Conservation (phyloP, 2,329 filamentous ascomycete genomes). For the Fusarium sp. region DNA sequence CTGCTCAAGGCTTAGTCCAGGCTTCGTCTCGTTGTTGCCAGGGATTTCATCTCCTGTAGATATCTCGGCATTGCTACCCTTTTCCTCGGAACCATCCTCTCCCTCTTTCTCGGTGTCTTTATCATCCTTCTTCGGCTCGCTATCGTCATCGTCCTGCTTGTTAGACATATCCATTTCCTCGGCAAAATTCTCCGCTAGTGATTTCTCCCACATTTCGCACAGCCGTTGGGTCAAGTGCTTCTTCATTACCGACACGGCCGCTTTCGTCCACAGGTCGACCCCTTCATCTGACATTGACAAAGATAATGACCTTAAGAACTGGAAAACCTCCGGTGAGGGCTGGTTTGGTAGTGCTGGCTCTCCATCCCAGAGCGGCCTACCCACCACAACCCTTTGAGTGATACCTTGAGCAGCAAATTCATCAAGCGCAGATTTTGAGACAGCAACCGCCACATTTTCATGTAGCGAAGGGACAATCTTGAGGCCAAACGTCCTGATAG, state of each 20-base stretch:
- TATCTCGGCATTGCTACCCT: conserved; percentile 25
- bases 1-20: conserved; percentile 39
- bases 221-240: conserved; percentile 63
- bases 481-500: conserved; percentile 67
- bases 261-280: conserved; percentile 82
- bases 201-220: conserved; percentile 58
- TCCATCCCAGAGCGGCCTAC: conserved; percentile 83
- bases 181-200: conserved; percentile 49
- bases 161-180: conserved; percentile 30
- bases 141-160: conserved; percentile 3
- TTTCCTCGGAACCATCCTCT: background rate
- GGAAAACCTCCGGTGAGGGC: conserved; percentile 79
- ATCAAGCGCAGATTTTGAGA: conserved; percentile 62
- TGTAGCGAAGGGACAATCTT: conserved; percentile 74
- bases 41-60: background rate
- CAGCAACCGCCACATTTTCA: conserved; percentile 64
- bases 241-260: conserved; percentile 73
- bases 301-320: conserved; percentile 74
- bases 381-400: conserved; percentile 62
- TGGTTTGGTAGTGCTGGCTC: conserved; percentile 79
- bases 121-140: background rate
- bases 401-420: conserved; percentile 57
- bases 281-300: conserved; percentile 76
- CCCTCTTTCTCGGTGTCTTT: conserved; percentile 27
- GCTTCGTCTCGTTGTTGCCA: background rate